Percentiles rank a stretch among this genome's conserved stretches.
Conservation (phyloP, 495 filamentous ascomycete genomes). For the Elasticomyces elasticus region DNA sequence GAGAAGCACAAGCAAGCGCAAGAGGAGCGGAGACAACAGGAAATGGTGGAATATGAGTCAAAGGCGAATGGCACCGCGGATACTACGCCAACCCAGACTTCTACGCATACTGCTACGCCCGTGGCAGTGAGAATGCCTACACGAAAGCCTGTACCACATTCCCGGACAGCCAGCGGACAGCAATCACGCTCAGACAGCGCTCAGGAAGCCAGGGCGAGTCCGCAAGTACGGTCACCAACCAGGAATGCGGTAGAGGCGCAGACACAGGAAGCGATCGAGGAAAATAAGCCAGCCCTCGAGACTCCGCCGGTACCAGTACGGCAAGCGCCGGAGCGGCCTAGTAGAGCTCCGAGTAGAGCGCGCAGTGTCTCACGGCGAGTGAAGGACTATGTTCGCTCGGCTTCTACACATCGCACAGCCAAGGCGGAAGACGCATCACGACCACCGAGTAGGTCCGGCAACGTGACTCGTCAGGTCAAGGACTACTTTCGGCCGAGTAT, state of each 20-base stretch:
- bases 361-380: slow-evolving; percentile 11
- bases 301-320: not conserved
- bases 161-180: not conserved
- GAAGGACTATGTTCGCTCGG: slow-evolving; percentile 10
- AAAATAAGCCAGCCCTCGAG: not conserved
- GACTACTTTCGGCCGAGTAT: slow-evolving; percentile 28
- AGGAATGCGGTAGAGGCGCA: not conserved
- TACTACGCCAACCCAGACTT: slow-evolving; percentile 9
- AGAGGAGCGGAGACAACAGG: slow-evolving; percentile 11
- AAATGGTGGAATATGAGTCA: slow-evolving; percentile 1
- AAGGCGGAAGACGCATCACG: slow-evolving; percentile 4
- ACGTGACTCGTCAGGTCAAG: slow-evolving; percentile 22
- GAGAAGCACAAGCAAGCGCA: slow-evolving; percentile 24
- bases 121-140: not conserved
- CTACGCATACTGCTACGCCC: slow-evolving; percentile 5
- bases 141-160: slow-evolving; percentile 11
- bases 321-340: not conserved
- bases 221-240: not conserved
- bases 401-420: slow-evolving; percentile 6
- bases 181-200: not conserved
- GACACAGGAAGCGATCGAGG: not conserved
- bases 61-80: not conserved
- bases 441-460: slow-evolving; percentile 19
- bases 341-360: slow-evolving; percentile 8
- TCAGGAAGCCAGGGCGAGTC: not conserved